Evolutionary conservation across 1,139 yeast species (phyloP).

Genomic region (Candida sanyaensis): DNA sequence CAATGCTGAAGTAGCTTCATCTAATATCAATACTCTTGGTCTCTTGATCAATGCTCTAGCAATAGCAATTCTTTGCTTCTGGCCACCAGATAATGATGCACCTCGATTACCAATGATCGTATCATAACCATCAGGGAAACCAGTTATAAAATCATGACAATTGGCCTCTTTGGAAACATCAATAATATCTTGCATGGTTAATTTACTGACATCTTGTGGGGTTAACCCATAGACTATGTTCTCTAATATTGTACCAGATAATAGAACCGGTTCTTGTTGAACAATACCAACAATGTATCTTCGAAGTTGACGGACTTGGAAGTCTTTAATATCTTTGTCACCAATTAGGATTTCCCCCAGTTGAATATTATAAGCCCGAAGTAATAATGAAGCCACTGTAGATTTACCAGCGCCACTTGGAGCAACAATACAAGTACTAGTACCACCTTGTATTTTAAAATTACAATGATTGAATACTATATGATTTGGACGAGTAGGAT

Average conservation of each 20-base stretch:
- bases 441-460: conserved; percentile 63
- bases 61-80: conserved; percentile 85
- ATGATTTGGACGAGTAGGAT: conserved; percentile 88
- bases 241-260: conserved; percentile 77
- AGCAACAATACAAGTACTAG: conserved; percentile 87
- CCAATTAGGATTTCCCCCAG: conserved; percentile 68
- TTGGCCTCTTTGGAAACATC: conserved; percentile 52
- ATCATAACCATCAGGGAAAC: conserved; percentile 55
- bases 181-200: conserved; percentile 43
- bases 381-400: conserved; percentile 71
- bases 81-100: conserved; percentile 77
- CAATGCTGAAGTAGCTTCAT: conserved; percentile 80
- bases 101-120: conserved; percentile 59
- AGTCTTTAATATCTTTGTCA: conserved; percentile 60
- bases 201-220: conserved; percentile 44
- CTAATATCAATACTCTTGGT: conserved; percentile 64
- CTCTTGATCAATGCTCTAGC: conserved; percentile 76
- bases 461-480: conserved; percentile 65
- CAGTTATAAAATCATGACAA: conserved; percentile 53
- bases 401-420: conserved; percentile 93
- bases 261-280: conserved; percentile 84
- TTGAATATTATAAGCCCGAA: conserved; percentile 64
- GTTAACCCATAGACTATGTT: conserved; percentile 78
- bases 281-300: conserved; percentile 74
- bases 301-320: conserved; percentile 72